Base-by-base conservation (phyloP, 768 basidiomycete genomes). In the Lactarius hengduanensis region DNA sequence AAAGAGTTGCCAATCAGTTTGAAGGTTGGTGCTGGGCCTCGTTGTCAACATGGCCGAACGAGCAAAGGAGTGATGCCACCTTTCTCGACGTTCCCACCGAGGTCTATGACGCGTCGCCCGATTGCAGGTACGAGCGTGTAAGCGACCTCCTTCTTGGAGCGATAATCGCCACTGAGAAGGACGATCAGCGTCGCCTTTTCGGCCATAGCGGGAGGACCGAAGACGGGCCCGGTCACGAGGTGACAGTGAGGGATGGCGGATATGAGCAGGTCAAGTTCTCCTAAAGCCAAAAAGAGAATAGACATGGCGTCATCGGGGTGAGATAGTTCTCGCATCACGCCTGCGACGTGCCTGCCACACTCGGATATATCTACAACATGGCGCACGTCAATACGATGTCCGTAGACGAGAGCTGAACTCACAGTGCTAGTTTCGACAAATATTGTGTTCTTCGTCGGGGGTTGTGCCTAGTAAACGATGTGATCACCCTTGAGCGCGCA, bases 371-470 rank as follows among this genome's bases (percentile, higher is more conserved):
- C 84, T 86, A 70, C 54, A 36, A 47, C 62, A 16, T 26, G 10
- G 15, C 9, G 50, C n/a, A 26, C 45, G 61, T 73, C 40, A 67
- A 43, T 54, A 32, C 18, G 18, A 4, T 10, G 15, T n/a, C 26
- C n/a, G n/a, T 45, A 45, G 20, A n/a, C 45, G 41, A 41, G 41
- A 41, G 45, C 20, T 2, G 62, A n/a, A 77, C 86, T 64, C 62
- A 92, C 91, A 3, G 93, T 96, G 77, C 87, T 87, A 15, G 89
- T 92, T 71, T 96, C 93, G 38, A 94, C 88, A 69, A 95, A 93
- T 56, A 92, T 89, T 74, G 88, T 94, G 70, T 80, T 76, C 72
- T 77, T 80, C 8, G 80, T 73, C 1, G 83, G 80, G 36, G 81
- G 80, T 18, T 67, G 53, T 13, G 69, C 70, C 76, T 78, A 45